These are phyloP conservation scores for Steccherinum ochraceum DNA, from an alignment of 768 basidiomycete genomes.

Conservation along the genomic window DNA sequence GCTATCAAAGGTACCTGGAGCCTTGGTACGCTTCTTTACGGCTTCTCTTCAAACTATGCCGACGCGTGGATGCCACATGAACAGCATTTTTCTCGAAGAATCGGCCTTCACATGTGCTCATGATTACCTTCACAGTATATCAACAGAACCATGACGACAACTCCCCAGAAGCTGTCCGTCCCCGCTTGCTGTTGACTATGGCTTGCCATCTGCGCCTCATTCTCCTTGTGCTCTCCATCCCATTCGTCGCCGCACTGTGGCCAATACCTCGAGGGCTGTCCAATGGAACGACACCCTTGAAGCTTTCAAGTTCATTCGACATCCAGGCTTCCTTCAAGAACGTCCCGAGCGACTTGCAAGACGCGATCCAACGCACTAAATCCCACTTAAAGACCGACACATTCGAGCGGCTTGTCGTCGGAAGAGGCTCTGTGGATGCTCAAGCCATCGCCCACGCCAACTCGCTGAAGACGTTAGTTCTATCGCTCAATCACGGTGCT, in stretches of 20 bases:
- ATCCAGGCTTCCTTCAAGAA: constrained; percentile 29
- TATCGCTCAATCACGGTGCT: constrained; percentile 19
- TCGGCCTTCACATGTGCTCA: too few species aligned
- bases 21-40: too few species aligned
- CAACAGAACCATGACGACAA: too few species aligned
- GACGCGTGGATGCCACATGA: too few species aligned
- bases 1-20: too few species aligned
- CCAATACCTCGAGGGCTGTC: constrained; percentile 21
- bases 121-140: too few species aligned
- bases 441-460: constrained; percentile 21
- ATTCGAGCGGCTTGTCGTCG: constrained; percentile 34
- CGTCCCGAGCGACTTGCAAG: constrained; percentile 26
- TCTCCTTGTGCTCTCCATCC: neutral
- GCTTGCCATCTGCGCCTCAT: too few species aligned
- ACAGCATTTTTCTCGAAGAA: too few species aligned
- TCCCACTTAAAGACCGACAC: constrained; percentile 29
- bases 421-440: constrained; percentile 29
- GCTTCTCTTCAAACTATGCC: too few species aligned
- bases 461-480: constrained; percentile 19
- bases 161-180: too few species aligned
- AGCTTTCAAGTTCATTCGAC: constrained; percentile 44
- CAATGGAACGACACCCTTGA: constrained; percentile 19
- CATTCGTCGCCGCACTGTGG: constrained; percentile 21
- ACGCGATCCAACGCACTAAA: constrained; percentile 26
- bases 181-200: too few species aligned